phyloP scores from a whole-genome alignment of 805 yeast genomes.

The Candida yuanshanica region DNA sequence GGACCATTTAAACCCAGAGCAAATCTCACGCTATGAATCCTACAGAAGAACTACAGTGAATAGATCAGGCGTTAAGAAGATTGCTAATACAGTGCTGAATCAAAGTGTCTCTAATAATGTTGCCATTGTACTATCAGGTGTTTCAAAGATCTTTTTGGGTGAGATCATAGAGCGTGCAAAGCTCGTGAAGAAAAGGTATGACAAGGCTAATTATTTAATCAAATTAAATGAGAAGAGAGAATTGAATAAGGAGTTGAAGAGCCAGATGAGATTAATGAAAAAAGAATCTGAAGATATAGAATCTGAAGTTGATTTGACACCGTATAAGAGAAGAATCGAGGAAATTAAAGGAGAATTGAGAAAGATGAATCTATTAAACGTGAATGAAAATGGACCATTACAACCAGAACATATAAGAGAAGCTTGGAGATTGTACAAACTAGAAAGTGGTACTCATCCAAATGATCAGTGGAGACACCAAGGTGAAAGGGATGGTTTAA shows the following conservation, averaged over 20 bases:
- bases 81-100: conserved; percentile 72
- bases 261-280: conserved; percentile 32
- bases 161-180: conserved; percentile 81
- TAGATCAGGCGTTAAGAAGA: conserved; percentile 70
- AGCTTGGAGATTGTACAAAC: conserved; percentile 75
- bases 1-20: conserved; percentile 71
- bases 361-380: conserved; percentile 25
- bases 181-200: conserved; percentile 56
- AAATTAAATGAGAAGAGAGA: conserved; percentile 38
- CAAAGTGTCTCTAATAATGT: conserved; percentile 77
- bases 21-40: conserved; percentile 81
- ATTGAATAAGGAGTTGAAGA: conserved; percentile 26
- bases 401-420: conserved; percentile 82
- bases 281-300: conserved; percentile 22
- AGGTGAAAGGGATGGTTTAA: conserved; percentile 63
- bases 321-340: conserved; percentile 18
- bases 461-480: conserved; percentile 64
- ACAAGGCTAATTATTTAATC: conserved; percentile 30
- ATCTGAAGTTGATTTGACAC: conserved; percentile 3
- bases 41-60: conserved; percentile 74
- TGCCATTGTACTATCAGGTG: conserved; percentile 77
- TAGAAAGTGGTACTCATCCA: conserved; percentile 61
- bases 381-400: conserved; percentile 49
- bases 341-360: conserved; percentile 20
- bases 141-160: conserved; percentile 85